Base-by-base conservation (phyloP, 495 filamentous ascomycete genomes). In the Hyaloscypha hepaticicola region DNA sequence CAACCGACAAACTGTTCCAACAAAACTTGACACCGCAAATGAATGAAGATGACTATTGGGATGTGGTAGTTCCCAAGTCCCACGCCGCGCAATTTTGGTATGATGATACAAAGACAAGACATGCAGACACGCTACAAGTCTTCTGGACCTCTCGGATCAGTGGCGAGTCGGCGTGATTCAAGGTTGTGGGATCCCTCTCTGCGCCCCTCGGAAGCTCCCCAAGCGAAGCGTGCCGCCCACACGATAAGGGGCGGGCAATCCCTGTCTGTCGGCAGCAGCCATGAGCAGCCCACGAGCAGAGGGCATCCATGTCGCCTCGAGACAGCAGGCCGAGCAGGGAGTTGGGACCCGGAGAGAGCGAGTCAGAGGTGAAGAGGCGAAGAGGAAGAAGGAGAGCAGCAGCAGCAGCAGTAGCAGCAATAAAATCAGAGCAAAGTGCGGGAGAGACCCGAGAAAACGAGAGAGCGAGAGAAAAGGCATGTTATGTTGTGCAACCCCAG, bases 151-250 rank as follows among this genome's bases (percentile, higher is more conserved):
- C 45, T 58, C 28, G 55, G 55, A 27, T 27, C 55, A 28, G 55
- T 29, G 33, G 22, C 33, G 56, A 58, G 28, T 58, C 56, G 56
- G 56, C 56, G 34, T 58, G 56, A 38, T 58, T 58, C 56, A 58
- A 58, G 12, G 14, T 9, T 16, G 38, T 45, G 38, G 16, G n/a
- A 9, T 45, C 38, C 38, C 38, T 16, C 38, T 45, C 38, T 45
- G 38, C 11, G 38, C 60, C 28, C n/a, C 34, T 63, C 60, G 60
- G 60, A 63, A 55, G 60, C 60, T 45, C 60, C 60, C 49, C 60
- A 63, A 55, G 60, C 60, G 60, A 63, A 55, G 60, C 28, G 28
- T 55, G 24, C 31, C 26, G 22, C 24, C n/a, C 31, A 31, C 11
- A 14, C 22, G 12, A 3, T 24, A 52, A 34, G 27, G 25, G 16